Evolutionary conservation across 176 grass and related monocot genomes (phyloP), one percentile per base, ranked within the genome.

Genomic region (Avena atlantica): DNA sequence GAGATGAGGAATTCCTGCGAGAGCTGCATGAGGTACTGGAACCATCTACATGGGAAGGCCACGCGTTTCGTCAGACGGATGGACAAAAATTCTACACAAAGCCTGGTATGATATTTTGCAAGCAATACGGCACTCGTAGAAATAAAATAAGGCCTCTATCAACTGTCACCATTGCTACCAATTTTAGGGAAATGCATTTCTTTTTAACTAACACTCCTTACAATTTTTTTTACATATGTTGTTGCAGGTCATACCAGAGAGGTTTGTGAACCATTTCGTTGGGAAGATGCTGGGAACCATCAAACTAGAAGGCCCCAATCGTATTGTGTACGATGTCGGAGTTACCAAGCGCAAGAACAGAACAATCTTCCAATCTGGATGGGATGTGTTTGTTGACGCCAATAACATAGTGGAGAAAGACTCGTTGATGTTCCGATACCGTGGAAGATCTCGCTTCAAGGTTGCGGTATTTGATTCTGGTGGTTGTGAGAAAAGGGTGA

Each of bases 241-340:
- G 19, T 14, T 75, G 16, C 78, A 95, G 93, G 47, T 83, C n/a
- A 53, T 95, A 49, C 93, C 89, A 17, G 76, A 87, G 29, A 78
- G 52, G 51, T 88, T 95, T 75, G 58, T 81, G 31, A 85, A 77
- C 12, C 42, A 89, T 82, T 92, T 91, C 9, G 24, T 16, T 11
- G 76, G 84, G 23, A 57, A 85, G 7, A 68, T 91, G 11, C 80
- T 63, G 4, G 48, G 83, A 70, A 50, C 17, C 21, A 50, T 95
- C 23, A 69, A 87, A 55, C 49, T 93, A 19, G 65, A 87, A 59
- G 76, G 72, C 11, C 91, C 84, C 48, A 85, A 70, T 31, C 70
- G 90, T 57, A 25, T 25, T 27, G 1, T 72, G 31, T 91, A 86
- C 50, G n/a, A 42, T 23, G 73, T 95, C 64, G 58, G 60, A 68